Evolutionary conservation across 2,329 filamentous ascomycete genomes (phyloP).

Genomic region (Aspergillus pseudotamarii): DNA sequence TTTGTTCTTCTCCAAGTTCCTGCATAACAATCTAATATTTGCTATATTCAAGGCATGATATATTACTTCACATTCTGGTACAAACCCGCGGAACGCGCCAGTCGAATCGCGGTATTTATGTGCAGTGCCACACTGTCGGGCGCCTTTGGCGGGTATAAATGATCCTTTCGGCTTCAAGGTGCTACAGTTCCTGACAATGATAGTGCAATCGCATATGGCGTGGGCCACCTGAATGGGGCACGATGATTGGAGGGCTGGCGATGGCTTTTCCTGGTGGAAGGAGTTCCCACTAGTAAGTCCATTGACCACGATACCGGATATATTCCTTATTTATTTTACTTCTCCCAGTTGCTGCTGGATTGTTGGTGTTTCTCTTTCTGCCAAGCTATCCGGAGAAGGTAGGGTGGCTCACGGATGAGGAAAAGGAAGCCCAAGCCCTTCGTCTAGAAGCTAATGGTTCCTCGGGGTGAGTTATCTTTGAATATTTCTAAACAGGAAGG

Average conservation of each 20-base stretch:
- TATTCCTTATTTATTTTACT: background rate
- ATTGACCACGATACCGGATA: background rate
- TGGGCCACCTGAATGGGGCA: conserved; percentile 6
- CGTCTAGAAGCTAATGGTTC: background rate
- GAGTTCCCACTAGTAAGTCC: background rate
- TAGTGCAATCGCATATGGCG: conserved; percentile 12
- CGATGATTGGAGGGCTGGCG: background rate
- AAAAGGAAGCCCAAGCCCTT: conserved; percentile 13
- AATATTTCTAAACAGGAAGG: too few relatives aligned
- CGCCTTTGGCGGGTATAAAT: conserved; percentile 2
- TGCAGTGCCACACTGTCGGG: conserved; percentile 5
- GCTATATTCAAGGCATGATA: conserved; percentile 20
- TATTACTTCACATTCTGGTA: conserved; percentile 44
- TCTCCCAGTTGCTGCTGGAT: background rate
- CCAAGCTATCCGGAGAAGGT: conserved; percentile 25
- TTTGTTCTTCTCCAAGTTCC: too few relatives aligned
- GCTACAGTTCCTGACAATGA: background rate
- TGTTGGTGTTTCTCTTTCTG: conserved; percentile 18
- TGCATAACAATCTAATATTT: too few relatives aligned
- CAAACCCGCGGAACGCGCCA: conserved; percentile 36
- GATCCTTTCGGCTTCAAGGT: background rate
- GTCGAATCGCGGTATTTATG: conserved; percentile 18
- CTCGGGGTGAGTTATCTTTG: too few relatives aligned
- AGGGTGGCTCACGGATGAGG: conserved; percentile 16
- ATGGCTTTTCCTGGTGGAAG: conserved; percentile 14